Conservation (phyloP, 2,329 filamentous ascomycete species). For the Chaetomiaceae sp. region DNA sequence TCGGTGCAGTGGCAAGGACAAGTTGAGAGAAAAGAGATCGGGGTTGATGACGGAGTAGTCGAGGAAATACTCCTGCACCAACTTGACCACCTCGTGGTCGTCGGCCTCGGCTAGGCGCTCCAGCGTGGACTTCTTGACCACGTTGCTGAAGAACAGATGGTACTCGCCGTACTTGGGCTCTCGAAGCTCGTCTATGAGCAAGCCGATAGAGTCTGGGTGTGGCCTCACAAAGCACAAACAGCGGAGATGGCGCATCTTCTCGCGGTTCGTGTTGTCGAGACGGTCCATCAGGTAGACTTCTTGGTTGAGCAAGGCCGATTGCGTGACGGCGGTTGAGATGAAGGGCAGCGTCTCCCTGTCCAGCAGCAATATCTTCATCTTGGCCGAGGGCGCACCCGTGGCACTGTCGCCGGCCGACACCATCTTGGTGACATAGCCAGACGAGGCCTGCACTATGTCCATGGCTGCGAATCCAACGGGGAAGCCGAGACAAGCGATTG, state of each 20-base stretch:
- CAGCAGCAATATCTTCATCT: slow-evolving; percentile 97
- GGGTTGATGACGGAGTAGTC: slow-evolving; percentile 95
- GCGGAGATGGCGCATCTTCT: slow-evolving; percentile 96
- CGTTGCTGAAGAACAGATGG: slow-evolving; percentile 94
- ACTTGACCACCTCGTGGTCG: slow-evolving; percentile 92
- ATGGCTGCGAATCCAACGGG: slow-evolving; percentile 42
- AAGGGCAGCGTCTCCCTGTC: slow-evolving; percentile 93
- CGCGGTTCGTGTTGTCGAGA: slow-evolving; percentile 78
- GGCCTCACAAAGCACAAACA: slow-evolving; percentile 92
- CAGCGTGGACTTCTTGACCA: slow-evolving; percentile 91
- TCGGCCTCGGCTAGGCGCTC: slow-evolving; percentile 94
- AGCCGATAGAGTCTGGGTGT: slow-evolving; percentile 85
- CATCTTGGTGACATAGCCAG: slow-evolving; percentile 95
- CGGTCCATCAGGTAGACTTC: slow-evolving; percentile 98
- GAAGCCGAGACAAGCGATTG: background rate
- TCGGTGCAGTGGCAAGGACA: slow-evolving; percentile 64
- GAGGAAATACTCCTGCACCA: slow-evolving; percentile 92
- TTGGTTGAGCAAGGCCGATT: slow-evolving; percentile 89
- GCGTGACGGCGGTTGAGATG: slow-evolving; percentile 89
- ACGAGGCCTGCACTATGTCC: slow-evolving; percentile 90
- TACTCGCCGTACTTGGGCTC: slow-evolving; percentile 98
- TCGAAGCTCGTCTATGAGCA: slow-evolving; percentile 88
- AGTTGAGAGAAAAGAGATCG: slow-evolving; percentile 77
- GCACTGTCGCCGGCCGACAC: slow-evolving; percentile 73
- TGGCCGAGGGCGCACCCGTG: slow-evolving; percentile 59